Evolutionary conservation across 148 eudicot species (phyloP).

Genomic region (Rhododendron mucronatum): DNA sequence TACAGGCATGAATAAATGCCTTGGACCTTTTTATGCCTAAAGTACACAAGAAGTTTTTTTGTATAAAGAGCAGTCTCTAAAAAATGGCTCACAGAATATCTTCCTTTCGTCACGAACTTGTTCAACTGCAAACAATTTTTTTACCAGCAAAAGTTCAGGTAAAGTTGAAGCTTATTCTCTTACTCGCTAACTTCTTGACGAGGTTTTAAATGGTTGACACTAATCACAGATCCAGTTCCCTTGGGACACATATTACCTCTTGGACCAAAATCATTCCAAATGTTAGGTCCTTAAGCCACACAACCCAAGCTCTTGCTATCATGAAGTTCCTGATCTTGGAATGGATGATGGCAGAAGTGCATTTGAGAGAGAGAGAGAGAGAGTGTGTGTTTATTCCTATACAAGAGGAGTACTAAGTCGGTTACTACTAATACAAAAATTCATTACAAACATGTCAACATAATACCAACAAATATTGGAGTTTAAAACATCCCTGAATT

Average conservation of each 20-base stretch:
- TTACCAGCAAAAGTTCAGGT: neutral
- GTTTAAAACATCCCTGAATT: neutral
- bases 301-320: neutral
- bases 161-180: neutral
- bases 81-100: neutral
- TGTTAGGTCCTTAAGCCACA: neutral
- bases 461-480: neutral
- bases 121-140: neutral
- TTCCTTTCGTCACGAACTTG: neutral
- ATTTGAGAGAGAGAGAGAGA: no score
- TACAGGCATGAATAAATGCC: no score
- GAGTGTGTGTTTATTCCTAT: neutral
- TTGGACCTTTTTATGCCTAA: no score
- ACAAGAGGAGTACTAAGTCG: neutral
- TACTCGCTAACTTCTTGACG: neutral
- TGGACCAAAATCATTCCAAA: neutral
- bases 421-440: neutral
- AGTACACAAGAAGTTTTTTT: neutral
- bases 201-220: neutral
- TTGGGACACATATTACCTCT: neutral
- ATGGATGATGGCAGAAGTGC: neutral
- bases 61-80: neutral
- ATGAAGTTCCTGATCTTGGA: neutral
- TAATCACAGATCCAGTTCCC: neutral
- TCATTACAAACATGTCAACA: neutral